These are phyloP conservation scores for Tricholoma matsutake DNA, from an alignment of 768 basidiomycete genomes.

Conservation along the genomic window DNA sequence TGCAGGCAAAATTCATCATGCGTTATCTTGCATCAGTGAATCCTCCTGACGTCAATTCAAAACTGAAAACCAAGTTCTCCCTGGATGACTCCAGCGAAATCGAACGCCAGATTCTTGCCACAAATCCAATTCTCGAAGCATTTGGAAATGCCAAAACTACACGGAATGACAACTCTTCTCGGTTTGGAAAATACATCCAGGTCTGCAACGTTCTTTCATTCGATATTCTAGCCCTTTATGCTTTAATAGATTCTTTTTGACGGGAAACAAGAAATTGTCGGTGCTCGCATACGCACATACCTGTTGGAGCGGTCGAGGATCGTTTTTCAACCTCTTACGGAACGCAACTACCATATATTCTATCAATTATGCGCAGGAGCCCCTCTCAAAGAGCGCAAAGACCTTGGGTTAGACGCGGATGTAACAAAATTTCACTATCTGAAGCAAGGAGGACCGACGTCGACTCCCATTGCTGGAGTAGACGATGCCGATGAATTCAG, in stretches of 20 bases:
- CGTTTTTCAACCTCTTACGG: slow-evolving; percentile 94
- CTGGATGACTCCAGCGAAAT: slow-evolving; percentile 90
- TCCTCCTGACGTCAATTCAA: slow-evolving; percentile 61
- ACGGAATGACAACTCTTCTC: slow-evolving; percentile 97
- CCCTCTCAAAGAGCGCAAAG: slow-evolving; percentile 92
- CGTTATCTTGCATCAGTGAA: slow-evolving; percentile 98
- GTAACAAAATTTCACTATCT: slow-evolving; percentile 87
- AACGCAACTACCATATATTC: slow-evolving; percentile 99
- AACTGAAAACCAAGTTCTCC: slow-evolving; percentile 66
- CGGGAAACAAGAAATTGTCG: slow-evolving; percentile 93
- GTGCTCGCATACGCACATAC: slow-evolving; percentile 98
- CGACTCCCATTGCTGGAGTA: slow-evolving; percentile 86
- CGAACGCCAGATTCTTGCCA: slow-evolving; percentile 95
- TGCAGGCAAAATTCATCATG: slow-evolving; percentile 96
- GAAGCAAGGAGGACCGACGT: slow-evolving; percentile 87
- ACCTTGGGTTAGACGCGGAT: slow-evolving; percentile 85
- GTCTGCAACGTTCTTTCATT: slow-evolving; percentile 38
- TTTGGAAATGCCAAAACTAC: slow-evolving; percentile 99
- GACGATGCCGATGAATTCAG: slow-evolving; percentile 97
- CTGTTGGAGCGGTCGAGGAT: slow-evolving; percentile 95
- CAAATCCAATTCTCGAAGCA: slow-evolving; percentile 98
- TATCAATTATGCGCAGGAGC: slow-evolving; percentile 98
- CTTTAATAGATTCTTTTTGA: slow-evolving; percentile 86
- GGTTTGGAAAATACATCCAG: slow-evolving; percentile 99
- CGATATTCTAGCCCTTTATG: slow-evolving; percentile 4